A percentile compares a stretch with the other conserved stretches of the same genome.
Conservation (phyloP, 208 protist species). For the Endotrypanum monterogeii region DNA sequence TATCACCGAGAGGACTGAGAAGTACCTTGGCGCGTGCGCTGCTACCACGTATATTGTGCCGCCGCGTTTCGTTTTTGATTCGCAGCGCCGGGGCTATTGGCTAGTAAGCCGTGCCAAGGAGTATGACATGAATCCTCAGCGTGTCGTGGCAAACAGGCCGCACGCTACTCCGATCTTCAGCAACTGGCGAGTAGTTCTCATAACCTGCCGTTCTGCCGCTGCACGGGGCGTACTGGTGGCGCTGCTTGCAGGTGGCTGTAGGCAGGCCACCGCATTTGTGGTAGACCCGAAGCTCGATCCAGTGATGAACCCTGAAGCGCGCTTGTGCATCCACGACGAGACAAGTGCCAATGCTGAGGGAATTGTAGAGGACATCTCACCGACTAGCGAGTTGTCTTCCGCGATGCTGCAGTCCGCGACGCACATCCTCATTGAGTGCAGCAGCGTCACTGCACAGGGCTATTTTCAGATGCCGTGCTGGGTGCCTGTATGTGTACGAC, state of each 20-base stretch:
- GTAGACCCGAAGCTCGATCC: conserved; percentile 22
- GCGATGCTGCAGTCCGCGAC: conserved; percentile 23
- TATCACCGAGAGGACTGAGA: conserved; percentile 76
- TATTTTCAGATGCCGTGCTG: conserved; percentile 53
- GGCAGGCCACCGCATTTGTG: conserved; percentile 31
- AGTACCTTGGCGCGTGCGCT: conserved; percentile 74
- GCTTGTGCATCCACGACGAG: conserved; percentile 6
- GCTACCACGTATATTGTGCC: conserved; percentile 63
- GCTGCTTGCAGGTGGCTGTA: conserved; percentile 63
- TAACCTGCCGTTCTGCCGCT: conserved; percentile 41
- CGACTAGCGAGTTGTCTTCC: conserved; percentile 22
- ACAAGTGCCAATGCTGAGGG: conserved; percentile 15
- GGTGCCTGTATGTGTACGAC: conserved; percentile 41
- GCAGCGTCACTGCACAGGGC: conserved; percentile 29
- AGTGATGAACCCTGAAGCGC: neutral
- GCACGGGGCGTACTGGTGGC: conserved; percentile 47
- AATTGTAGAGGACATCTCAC: conserved; percentile 27
- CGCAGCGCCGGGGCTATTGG: conserved; percentile 58
- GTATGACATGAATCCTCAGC: conserved; percentile 68
- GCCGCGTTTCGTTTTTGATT: conserved; percentile 70
- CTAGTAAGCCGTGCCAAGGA: conserved; percentile 43
- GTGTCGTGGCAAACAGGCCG: conserved; percentile 12
- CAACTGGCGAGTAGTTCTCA: conserved; percentile 66
- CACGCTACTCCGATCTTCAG: conserved; percentile 30
- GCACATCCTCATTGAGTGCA: conserved; percentile 73